Evolutionary conservation across 176 grass and related monocot species (phyloP).

Genomic region (Hsuehochloa calcarea): DNA sequence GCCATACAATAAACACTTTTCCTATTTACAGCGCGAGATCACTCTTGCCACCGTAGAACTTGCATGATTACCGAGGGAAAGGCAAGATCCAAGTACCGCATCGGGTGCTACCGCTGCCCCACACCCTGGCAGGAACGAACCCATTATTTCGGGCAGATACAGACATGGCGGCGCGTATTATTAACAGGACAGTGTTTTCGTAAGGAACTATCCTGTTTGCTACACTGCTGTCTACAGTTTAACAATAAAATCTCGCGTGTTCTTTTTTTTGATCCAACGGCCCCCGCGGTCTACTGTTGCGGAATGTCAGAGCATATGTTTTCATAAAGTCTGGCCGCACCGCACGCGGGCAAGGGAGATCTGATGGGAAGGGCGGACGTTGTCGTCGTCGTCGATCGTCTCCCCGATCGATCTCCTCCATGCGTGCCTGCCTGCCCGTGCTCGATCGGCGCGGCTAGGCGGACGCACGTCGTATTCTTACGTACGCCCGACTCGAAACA

Average conservation of each 20-base stretch:
- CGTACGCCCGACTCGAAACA: background rate
- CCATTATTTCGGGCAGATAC: background rate
- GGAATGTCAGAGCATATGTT: too few relatives aligned
- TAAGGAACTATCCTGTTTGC: too few relatives aligned
- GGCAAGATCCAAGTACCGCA: background rate
- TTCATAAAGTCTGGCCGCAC: too few relatives aligned
- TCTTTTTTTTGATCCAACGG: too few relatives aligned
- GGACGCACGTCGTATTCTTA: background rate
- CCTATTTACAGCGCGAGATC: background rate
- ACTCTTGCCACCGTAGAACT: background rate
- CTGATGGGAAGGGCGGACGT: background rate
- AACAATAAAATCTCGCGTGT: too few relatives aligned
- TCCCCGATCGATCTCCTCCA: background rate
- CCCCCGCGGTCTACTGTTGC: too few relatives aligned
- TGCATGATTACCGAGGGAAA: background rate
- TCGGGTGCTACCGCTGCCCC: background rate
- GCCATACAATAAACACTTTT: background rate
- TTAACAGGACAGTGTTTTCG: too few relatives aligned
- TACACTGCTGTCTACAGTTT: too few relatives aligned
- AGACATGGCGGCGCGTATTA: background rate
- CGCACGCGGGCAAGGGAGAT: too few relatives aligned
- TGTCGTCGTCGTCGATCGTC: background rate
- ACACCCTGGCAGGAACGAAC: background rate
- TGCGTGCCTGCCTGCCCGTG: background rate
- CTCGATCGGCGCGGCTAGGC: background rate